phyloP scores from a whole-genome alignment of 805 yeast genomes.

The Starmerella geochares region DNA sequence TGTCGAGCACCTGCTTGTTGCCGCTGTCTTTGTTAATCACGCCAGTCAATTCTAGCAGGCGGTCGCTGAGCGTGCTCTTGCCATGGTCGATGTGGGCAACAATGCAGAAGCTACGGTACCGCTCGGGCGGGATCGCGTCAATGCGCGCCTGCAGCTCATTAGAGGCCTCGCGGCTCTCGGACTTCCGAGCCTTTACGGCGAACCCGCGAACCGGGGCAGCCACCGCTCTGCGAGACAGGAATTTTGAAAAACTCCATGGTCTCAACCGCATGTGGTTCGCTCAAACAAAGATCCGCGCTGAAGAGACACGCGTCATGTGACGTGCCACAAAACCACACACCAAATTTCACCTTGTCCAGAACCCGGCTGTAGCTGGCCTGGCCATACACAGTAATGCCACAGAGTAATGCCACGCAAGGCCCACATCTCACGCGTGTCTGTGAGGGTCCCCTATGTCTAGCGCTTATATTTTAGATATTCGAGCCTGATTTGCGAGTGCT shows the following conservation, averaged over 20 bases:
- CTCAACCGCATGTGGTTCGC: neutral
- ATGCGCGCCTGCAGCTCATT: conserved; percentile 40
- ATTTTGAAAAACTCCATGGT: neutral
- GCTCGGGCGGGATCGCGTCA: conserved; percentile 65
- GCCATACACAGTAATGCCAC: no score
- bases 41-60: conserved; percentile 77
- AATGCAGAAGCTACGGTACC: conserved; percentile 82
- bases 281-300: neutral
- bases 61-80: conserved; percentile 68
- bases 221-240: neutral
- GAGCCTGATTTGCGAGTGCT: no score
- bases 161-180: conserved; percentile 3
- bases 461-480: no score
- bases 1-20: conserved; percentile 79
- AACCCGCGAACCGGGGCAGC: neutral
- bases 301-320: neutral
- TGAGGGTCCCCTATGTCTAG: no score
- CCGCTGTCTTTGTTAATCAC: conserved; percentile 62
- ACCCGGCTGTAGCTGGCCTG: no score
- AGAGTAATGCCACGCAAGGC: no score
- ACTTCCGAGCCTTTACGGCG: neutral
- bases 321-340: neutral
- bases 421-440: no score
- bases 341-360: no score
- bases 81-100: conserved; percentile 94